Percentiles rank a stretch among this genome's conserved stretches.
Evolutionary conservation across 176 grass and related monocot genomes (phyloP).

Genomic region (Areca catechu): DNA sequence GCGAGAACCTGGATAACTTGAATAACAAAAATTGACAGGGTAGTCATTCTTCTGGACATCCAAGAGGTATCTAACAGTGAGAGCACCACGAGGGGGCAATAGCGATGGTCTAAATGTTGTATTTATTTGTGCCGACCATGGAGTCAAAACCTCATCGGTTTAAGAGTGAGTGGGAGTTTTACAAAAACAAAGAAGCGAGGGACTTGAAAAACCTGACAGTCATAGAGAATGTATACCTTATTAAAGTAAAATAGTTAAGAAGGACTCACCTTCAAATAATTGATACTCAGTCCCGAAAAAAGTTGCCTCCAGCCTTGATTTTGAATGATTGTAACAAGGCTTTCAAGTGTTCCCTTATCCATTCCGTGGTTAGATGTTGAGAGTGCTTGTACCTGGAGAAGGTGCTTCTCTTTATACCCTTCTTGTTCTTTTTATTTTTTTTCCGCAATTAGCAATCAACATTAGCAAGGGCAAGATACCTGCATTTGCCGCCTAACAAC

Average conservation of each 20-base stretch:
- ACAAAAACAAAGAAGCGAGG: too few relatives aligned
- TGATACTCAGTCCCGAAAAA: constrained; percentile 92
- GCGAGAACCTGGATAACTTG: too few relatives aligned
- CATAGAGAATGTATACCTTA: neutral
- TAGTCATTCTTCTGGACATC: too few relatives aligned
- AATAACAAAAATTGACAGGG: too few relatives aligned
- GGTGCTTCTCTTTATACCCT: constrained; percentile 5
- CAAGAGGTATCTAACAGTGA: too few relatives aligned
- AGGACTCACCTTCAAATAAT: constrained; percentile 78
- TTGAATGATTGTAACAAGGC: constrained; percentile 53
- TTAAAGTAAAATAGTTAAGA: neutral
- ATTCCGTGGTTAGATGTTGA: constrained; percentile 28
- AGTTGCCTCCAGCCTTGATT: constrained; percentile 79
- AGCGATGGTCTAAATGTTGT: too few relatives aligned
- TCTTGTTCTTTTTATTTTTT: neutral
- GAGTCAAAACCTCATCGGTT: too few relatives aligned
- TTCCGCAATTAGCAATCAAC: neutral
- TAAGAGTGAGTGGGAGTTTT: too few relatives aligned
- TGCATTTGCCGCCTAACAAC: constrained; percentile 99
- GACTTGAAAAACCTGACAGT: too few relatives aligned
- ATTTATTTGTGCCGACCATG: too few relatives aligned
- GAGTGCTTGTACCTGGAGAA: constrained; percentile 58
- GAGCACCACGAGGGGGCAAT: too few relatives aligned
- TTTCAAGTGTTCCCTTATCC: constrained; percentile 62
- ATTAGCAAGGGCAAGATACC: constrained; percentile 27